Evolutionary conservation across 257 asterid species (phyloP), one percentile per base, ranked within the genome.

Genomic region (Nicotiana benthamiana): DNA sequence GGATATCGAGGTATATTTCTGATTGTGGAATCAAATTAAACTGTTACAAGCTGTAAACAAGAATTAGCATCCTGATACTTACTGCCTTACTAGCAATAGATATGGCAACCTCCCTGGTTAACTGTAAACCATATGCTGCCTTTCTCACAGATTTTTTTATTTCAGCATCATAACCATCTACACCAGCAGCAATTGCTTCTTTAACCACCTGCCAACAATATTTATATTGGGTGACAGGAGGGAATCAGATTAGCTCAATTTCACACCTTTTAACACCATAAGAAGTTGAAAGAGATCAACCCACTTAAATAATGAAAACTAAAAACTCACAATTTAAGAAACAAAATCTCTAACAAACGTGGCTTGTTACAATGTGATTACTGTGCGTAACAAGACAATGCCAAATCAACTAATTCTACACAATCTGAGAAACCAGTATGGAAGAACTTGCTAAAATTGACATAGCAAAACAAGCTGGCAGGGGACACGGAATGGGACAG

Each of bases 71-170:
- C 79, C 43, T 48, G 83, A 66, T 62, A 92, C 98, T 90, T 90
- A 96, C 99, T 20, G 96, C 97, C 88, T 94, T 92, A 82, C 97
- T 83, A 79, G 94, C 97, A 85, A 94, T 91, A 79, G 94, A 89
- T 86, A 96, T 88, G 28, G 97, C 99, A 86, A 89, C 90, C 78
- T 91, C 99, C 87, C 98, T 92, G 26, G 92, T 92, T 89, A 96
- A 87, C 75, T 97, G 97, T 87, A 96, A 81, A 80, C 98, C 97
- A 84, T 89, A 94, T 13, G 98, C 99, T 83, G 97, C 94, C 82
- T 96, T 96, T 86, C 94, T 86, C 87, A 96, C 97, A 40, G 92
- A 67, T 81, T 94, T 91, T 86, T 83, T 87, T 56, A 85, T 89
- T 82, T 90, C 97, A 17, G 89, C 79, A 87, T 94, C 97, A 83